Evolutionary conservation across 768 basidiomycete species (phyloP), one percentile per base, ranked within the genome.

Genomic region (Lactifluus rugatus): DNA sequence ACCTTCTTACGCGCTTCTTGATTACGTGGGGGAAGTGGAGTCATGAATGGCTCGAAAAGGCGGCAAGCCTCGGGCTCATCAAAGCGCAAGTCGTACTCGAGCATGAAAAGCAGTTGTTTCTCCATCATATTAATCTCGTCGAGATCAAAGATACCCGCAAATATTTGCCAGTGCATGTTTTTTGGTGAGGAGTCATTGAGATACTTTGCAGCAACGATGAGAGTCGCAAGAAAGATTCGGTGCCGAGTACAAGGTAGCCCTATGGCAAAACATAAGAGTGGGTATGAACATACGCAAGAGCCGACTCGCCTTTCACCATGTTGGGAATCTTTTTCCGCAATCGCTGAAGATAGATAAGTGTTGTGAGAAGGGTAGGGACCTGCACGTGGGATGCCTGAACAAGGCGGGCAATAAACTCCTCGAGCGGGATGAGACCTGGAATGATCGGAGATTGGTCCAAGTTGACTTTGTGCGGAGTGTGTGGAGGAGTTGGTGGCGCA

Each of bases 171-270:
- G 75, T 96, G 89, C 70, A 80, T 79, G 75, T 97, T 99, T 79
- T 93, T 95, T 3, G 91, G 91, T 46, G 87, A 87, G n/a, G 88
- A 87, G 72, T 94, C 92, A 72, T 99, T 96, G 68, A 97, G 83
- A 72, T 97, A 97, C 74, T 99, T 99, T 62, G 93, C 87, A 23
- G 95, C 85, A 42, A 92, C 88, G 71, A 99, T 97, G 65, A 99
- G 85, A 1, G 89, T 86, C 23, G 95, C 95, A 65, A 99, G 81
- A 73, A 99, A 97, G 52, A 99, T 87, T 48, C 95, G 85, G 68
- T 98, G 95, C 36, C 92, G 82, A 21, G 95, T 95, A 71, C 93
- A 96, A 23, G 87, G 81, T 76, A 93, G 84, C 48, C 93, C 78
- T 60, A 26, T 19, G 14, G 34, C 77, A 58, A 54, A 39, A 48